Evolutionary conservation across 2,329 filamentous ascomycete species (phyloP).

Genomic region (Seiridium cupressi): DNA sequence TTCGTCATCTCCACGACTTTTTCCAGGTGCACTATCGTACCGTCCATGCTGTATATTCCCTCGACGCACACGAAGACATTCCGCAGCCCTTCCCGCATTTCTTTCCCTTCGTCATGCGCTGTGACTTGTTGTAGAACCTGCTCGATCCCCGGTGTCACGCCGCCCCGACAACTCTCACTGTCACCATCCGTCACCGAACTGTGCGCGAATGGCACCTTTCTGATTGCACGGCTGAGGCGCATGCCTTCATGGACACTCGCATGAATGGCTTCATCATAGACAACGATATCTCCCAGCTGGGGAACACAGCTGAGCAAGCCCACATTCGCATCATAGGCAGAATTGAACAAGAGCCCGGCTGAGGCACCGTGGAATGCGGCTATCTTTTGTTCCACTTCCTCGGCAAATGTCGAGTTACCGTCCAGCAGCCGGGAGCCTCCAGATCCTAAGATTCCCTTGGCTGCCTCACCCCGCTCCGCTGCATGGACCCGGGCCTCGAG

Average conservation of each 20-base stretch:
- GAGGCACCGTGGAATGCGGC: slow-evolving; percentile 45
- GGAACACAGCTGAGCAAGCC: slow-evolving; percentile 61
- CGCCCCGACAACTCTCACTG: neutral
- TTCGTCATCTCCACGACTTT: slow-evolving; percentile 60
- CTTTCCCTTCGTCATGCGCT: neutral
- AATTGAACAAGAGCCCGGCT: slow-evolving; percentile 51
- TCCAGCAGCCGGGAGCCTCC: slow-evolving; percentile 53
- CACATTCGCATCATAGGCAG: slow-evolving; percentile 66
- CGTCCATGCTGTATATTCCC: slow-evolving; percentile 80
- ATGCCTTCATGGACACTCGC: slow-evolving; percentile 80
- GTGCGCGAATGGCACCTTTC: slow-evolving; percentile 53
- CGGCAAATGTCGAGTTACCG: slow-evolving; percentile 45
- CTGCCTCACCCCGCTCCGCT: neutral
- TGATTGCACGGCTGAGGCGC: slow-evolving; percentile 56
- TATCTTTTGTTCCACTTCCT: slow-evolving; percentile 44
- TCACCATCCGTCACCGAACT: slow-evolving; percentile 40
- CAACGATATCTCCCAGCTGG: slow-evolving; percentile 58
- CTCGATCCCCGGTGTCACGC: slow-evolving; percentile 23
- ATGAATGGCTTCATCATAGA: slow-evolving; percentile 76
- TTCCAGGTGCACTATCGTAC: slow-evolving; percentile 64
- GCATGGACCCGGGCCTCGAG: neutral
- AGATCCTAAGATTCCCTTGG: slow-evolving; percentile 33
- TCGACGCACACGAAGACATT: slow-evolving; percentile 71
- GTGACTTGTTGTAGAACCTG: slow-evolving; percentile 24
- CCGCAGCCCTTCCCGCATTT: slow-evolving; percentile 15